Base-by-base conservation (phyloP, 768 basidiomycete genomes). In the Exsudoporus frostii region DNA sequence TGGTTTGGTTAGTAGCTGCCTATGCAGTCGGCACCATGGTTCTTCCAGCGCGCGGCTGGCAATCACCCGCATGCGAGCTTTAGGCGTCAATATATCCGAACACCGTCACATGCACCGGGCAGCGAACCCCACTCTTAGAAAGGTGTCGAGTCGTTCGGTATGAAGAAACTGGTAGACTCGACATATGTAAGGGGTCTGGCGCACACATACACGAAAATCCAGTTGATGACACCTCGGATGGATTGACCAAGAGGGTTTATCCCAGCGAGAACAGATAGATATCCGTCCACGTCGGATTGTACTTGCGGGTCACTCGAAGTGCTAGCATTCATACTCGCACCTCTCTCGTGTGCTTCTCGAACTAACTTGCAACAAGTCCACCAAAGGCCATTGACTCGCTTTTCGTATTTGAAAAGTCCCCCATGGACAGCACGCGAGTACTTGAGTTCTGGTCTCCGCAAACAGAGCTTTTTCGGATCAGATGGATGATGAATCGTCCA, bases 231-330 rank as follows among this genome's bases (percentile, higher is more conserved):
- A 45, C 29, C 43, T n/a, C n/a, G n/a, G 17, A 43, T 27, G 19
- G 9, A n/a, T 11, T 8, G 33, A 6, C 36, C 6, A 27, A 38
- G 11, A 20, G 9, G 48, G 50, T 45, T 44, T 45, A 54, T 54
- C 53, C 36, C n/a, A 34, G n/a, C 25, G 30, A 45, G 53, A 54
- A 54, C 50, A 25, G n/a, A 32, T 22, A 14, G 36, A 19, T 17
- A n/a, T 7, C 27, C 37, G 42, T n/a, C 15, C 25, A 48, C 19
- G 29, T 45, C 34, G 25, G 33, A 27, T 11, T 25, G n/a, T 33
- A 17, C 39, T 22, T 30, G 43, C 20, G 27, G 11, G 22, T 24
- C n/a, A 45, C 33, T 34, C 22, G 17, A 8, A 25, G 5, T 20
- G 15, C 30, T 32, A 22, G 41, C 22, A 17, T 24, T 13, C 29